Base-by-base conservation (phyloP, 2,329 filamentous ascomycete species). In the Nothopassalora personata region DNA sequence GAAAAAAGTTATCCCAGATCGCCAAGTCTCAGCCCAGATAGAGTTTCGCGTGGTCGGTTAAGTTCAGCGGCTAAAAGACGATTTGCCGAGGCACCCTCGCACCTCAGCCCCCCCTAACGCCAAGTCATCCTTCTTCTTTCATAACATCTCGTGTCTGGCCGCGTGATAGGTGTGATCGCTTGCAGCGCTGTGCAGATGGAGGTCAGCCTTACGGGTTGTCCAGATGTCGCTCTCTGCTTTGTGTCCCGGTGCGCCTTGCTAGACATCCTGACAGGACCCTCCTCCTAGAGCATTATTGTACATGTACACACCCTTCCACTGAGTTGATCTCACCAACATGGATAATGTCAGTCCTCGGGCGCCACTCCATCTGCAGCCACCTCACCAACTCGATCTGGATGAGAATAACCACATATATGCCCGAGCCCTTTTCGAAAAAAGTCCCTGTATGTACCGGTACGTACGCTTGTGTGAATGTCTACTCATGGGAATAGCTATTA, bases 391-490 rank as follows among this genome's bases (percentile, higher is more conserved):
- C 3, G 67, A 70, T 53, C 60, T 69, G 47, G 56, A 61, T 18
- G 56, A 60, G 19, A 48, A 57, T n/a, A 56, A 47, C 8, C 49
- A 53, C 6, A 7, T 91, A 71, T 92, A 91, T 71, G 87, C 90
- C 45, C 85, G 89, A 69, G 86, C 89, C 1, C 93, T 90, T 72
- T 94, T 93, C 68, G 86, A 88, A 59, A 59, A 81, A 87, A 46
- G 90, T 91, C 60, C 93, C 93, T 64, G 81, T 91, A 3, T 93
- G 90, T n/a, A n/a, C n/a, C n/a, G n/a, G n/a, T n/a, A n/a, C n/a
- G 87, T 93, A 93, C 68, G 89, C 90, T 9, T 91, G 88, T 66
- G 88, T 94, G 34, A 92, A 91, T 70, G 89, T 89, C 0, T 89
- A 89, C 72, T 89, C 86, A 1, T 94, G 90, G 89, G 89, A 80